Percentiles rank a stretch among this genome's conserved stretches.
Conservation (phyloP, 2,329 filamentous ascomycete genomes). For the Keithomyces neogunnii region DNA sequence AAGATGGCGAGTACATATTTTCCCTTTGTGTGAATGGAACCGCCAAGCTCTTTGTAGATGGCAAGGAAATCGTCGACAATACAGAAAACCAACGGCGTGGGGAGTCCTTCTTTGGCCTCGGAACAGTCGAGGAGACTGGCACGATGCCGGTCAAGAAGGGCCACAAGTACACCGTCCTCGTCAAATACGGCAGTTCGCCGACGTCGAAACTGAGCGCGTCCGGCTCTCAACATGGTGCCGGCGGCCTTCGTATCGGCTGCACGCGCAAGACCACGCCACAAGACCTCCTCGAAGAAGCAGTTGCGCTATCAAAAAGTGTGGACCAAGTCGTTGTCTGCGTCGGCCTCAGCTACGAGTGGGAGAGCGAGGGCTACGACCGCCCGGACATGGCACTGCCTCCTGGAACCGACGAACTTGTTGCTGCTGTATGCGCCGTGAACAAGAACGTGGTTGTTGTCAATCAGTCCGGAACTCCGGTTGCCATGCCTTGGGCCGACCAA, state of each 20-base stretch:
- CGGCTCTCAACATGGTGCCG: constrained; percentile 44
- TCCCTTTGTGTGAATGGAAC: constrained; percentile 57
- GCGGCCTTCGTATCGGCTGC: constrained; percentile 54
- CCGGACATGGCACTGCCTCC: constrained; percentile 72
- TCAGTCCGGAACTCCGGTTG: constrained; percentile 68
- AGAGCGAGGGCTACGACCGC: constrained; percentile 70
- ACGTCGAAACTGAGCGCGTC: constrained; percentile 45
- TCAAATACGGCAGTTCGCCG: constrained; percentile 52
- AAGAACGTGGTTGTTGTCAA: constrained; percentile 64
- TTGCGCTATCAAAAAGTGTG: constrained; percentile 56
- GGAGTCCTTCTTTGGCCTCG: constrained; percentile 56
- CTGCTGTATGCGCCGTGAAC: constrained; percentile 57
- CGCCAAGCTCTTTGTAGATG: constrained; percentile 57
- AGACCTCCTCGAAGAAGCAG: constrained; percentile 49
- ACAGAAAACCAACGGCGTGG: constrained; percentile 54
- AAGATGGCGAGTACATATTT: constrained; percentile 54
- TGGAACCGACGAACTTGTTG: constrained; percentile 62
- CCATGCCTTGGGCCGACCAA: constrained; percentile 60
- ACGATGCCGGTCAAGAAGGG: constrained; percentile 49
- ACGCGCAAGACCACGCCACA: constrained; percentile 48
- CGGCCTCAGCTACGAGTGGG: constrained; percentile 74
- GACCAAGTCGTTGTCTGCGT: constrained; percentile 74
- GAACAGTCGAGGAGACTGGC: constrained; percentile 55
- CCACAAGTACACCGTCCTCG: constrained; percentile 47
- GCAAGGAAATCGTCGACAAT: constrained; percentile 55